Base-by-base conservation (phyloP, 2,329 filamentous ascomycete species). In the Biscogniauxia mediterranea region DNA sequence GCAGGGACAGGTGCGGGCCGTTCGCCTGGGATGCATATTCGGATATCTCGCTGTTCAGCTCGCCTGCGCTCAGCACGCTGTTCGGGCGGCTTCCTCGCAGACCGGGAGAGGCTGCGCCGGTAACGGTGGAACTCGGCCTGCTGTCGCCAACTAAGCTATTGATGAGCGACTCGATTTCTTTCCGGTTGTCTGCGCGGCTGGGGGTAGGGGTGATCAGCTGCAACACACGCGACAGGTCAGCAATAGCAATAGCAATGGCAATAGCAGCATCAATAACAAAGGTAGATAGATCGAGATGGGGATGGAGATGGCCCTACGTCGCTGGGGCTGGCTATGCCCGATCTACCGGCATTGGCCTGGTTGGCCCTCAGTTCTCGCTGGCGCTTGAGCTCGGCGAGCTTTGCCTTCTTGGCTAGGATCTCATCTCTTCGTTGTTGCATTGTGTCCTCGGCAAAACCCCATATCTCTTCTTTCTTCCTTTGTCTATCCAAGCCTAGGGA, bases 351-450 rank as follows among this genome's bases (percentile, higher is more conserved):
- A 62, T 83, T 86, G 69, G 91, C 87, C 74, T 96, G 91, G 74
- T 85, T 91, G 66, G 91, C 86, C 62, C 93, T 86, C 69, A 94
- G 80, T 76, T 96, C 93, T 70, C 95, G 87, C 79, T 97, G 93
- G 64, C 91, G 87, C 81, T 97, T 97, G 67, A 99, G 85, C 83
- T 98, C 95, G 55, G 92, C 93, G 71, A 99, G 92, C 83, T 95
- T 97, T 65, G 93, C 94, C 82, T 92, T 94, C 81, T 99, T 99
- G 69, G 93, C 93, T 70, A 95, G 82, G 69, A 99, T 97, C 82
- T 99, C 95, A 82, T 97, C 93, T 81, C 92, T 90, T 71, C 93
- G 90, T 83, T 93, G 89, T 79, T 89, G 87, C 83, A 89, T 89
- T 68, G 72, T 79, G 76, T 64, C 73, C 65, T 73, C 69, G 74